Percentiles rank a stretch among this genome's conserved stretches.
Conservation (phyloP, 164 flowering plant species). For the Pachysandra terminalis region DNA sequence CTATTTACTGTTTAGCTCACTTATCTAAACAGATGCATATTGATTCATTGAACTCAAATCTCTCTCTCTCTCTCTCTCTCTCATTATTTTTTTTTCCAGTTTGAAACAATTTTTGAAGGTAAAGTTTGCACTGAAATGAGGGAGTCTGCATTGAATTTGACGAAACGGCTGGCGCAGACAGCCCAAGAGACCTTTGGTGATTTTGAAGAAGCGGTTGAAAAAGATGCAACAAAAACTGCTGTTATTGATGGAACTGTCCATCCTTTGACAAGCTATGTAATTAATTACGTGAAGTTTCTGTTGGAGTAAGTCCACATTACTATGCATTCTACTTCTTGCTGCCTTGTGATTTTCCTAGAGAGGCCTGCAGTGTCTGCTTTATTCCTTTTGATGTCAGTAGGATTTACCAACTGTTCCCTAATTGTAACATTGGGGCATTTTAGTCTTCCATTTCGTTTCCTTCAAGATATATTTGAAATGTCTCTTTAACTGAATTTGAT, state of each 20-base stretch:
- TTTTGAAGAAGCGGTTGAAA: conserved; percentile 97
- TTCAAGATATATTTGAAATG: neutral
- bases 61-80: neutral
- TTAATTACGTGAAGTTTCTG: conserved; percentile 87
- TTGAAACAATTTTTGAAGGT: conserved; percentile 61
- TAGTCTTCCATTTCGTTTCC: too few species aligned
- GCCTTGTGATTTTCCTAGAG: neutral
- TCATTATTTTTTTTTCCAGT: conserved; percentile 38
- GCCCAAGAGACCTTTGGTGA: conserved; percentile 88
- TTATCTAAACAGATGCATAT: neutral
- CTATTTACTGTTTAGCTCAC: neutral
- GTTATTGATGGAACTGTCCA: conserved; percentile 98
- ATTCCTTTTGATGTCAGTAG: neutral
- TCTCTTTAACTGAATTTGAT: neutral
- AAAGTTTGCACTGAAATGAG: conserved; percentile 75
- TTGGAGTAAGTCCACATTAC: conserved; percentile 69
- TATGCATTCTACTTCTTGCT: conserved; percentile 11
- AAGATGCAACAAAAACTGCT: conserved; percentile 93
- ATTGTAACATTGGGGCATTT: too few species aligned
- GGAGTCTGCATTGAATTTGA: conserved; percentile 68
- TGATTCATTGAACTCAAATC: too few species aligned
- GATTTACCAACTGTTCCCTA: too few species aligned
- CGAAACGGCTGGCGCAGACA: conserved; percentile 86
- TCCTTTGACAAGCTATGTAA: conserved; percentile 97
- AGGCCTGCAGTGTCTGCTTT: neutral